Evolutionary conservation across 1,139 yeast species (phyloP).

Genomic region (Blastobotrys illinoisensis): DNA sequence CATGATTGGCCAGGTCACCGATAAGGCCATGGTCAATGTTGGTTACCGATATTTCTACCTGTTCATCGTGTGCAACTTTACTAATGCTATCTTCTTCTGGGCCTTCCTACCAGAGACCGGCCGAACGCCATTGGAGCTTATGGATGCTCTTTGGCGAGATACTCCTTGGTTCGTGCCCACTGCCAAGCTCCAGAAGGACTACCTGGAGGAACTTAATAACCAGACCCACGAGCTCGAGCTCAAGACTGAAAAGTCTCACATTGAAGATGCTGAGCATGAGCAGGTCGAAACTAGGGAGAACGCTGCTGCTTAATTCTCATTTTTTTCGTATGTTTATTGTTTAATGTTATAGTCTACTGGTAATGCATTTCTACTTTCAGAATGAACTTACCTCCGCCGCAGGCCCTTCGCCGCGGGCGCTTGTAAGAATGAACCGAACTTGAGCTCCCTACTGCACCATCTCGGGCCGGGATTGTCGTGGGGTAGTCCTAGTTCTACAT

Average conservation of each 20-base stretch:
- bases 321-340: neutral
- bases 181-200: constrained; percentile 9
- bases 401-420: too few relatives aligned
- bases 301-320: neutral
- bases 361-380: too few relatives aligned
- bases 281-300: neutral
- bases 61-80: constrained; percentile 29
- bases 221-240: constrained; percentile 8
- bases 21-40: constrained; percentile 17
- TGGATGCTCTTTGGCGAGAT: constrained; percentile 9
- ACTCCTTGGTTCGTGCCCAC: constrained; percentile 13
- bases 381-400: too few relatives aligned
- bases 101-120: constrained; percentile 65
- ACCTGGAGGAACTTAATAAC: constrained; percentile 6
- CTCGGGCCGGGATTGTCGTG: neutral
- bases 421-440: too few relatives aligned
- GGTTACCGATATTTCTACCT: constrained; percentile 20
- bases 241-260: constrained; percentile 3
- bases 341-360: neutral
- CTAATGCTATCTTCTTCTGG: constrained; percentile 32
- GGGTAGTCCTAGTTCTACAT: neutral
- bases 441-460: too few relatives aligned
- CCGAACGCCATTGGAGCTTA: constrained; percentile 26
- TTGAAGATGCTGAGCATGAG: constrained; percentile 1
- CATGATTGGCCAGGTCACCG: constrained; percentile 27